Conservation (phyloP, 139 green algal species). For the Chlamydomonas incerta region DNA sequence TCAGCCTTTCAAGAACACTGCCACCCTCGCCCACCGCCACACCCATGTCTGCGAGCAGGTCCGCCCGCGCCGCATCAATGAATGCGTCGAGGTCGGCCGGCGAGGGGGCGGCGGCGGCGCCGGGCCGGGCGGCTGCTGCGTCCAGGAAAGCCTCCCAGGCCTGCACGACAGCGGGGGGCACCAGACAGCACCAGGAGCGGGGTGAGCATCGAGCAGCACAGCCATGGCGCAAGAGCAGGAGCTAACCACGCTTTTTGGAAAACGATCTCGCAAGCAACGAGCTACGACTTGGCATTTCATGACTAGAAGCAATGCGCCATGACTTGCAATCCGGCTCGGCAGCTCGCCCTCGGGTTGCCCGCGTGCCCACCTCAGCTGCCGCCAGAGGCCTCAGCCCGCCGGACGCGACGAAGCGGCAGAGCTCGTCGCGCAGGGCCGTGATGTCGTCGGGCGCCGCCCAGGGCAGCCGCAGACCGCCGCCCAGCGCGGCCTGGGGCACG, state of each 20-base stretch:
- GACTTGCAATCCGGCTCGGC: too few relatives aligned
- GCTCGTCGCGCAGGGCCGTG: neutral
- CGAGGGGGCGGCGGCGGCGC: neutral
- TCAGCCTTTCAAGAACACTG: neutral
- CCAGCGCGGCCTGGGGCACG: neutral
- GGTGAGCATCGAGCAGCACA: too few relatives aligned
- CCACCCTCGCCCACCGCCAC: neutral
- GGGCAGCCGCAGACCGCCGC: neutral
- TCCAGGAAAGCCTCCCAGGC: neutral
- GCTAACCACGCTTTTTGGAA: too few relatives aligned
- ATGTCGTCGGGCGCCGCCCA: constrained; percentile 2
- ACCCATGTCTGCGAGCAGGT: neutral
- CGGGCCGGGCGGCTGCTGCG: neutral
- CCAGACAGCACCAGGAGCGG: neutral
- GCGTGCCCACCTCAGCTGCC: neutral
- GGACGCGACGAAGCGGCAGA: neutral
- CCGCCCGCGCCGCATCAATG: constrained; percentile 3
- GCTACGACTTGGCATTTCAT: too few relatives aligned
- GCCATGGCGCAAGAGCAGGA: too few relatives aligned
- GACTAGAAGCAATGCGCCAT: too few relatives aligned
- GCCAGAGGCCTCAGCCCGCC: neutral
- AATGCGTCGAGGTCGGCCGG: neutral
- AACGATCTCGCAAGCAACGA: too few relatives aligned
- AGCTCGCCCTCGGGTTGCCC: too few relatives aligned
- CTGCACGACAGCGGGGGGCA: neutral